These are phyloP conservation scores for Cordyceps farinosa DNA, from an alignment of 2,329 filamentous ascomycete species.

Conservation along the genomic window DNA sequence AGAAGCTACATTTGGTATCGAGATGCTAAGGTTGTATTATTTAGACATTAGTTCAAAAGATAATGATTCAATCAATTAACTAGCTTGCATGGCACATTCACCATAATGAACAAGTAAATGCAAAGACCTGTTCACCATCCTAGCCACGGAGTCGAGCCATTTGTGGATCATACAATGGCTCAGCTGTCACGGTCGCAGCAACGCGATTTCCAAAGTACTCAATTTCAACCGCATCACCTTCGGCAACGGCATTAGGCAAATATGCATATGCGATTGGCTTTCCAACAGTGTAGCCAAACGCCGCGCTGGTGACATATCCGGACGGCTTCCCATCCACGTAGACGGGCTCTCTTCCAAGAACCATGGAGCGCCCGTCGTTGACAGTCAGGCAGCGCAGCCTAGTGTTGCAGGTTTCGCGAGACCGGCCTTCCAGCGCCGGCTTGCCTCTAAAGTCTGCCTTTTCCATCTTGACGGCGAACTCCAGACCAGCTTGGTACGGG, in stretches of 20 bases:
- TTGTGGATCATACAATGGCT: constrained; percentile 40
- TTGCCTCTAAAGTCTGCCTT: constrained; percentile 52
- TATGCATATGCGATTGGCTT: constrained; percentile 59
- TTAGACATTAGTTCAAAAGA: no score
- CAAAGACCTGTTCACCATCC: background rate
- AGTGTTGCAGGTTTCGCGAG: constrained; percentile 32
- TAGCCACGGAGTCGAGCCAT: constrained; percentile 19
- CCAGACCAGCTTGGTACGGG: constrained; percentile 57
- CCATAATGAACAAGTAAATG: background rate
- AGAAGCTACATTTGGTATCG: no score
- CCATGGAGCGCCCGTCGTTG: constrained; percentile 53
- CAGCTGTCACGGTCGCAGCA: constrained; percentile 48
- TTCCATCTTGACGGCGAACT: constrained; percentile 43
- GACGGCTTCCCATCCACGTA: constrained; percentile 43
- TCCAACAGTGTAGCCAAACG: constrained; percentile 56
- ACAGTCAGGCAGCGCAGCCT: constrained; percentile 49
- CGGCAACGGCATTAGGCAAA: constrained; percentile 43
- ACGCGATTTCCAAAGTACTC: constrained; percentile 59
- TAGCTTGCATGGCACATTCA: no score
- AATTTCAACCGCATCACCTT: constrained; percentile 53
- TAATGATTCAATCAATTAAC: no score
- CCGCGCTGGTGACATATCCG: constrained; percentile 59
- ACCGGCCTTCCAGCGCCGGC: constrained; percentile 41
- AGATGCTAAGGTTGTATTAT: no score
- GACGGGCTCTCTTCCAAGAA: constrained; percentile 61